A percentile compares a stretch with the other conserved stretches of the same genome.
Evolutionary conservation across 345 rosid genomes (phyloP).

Genomic region (Citrus trifoliata): DNA sequence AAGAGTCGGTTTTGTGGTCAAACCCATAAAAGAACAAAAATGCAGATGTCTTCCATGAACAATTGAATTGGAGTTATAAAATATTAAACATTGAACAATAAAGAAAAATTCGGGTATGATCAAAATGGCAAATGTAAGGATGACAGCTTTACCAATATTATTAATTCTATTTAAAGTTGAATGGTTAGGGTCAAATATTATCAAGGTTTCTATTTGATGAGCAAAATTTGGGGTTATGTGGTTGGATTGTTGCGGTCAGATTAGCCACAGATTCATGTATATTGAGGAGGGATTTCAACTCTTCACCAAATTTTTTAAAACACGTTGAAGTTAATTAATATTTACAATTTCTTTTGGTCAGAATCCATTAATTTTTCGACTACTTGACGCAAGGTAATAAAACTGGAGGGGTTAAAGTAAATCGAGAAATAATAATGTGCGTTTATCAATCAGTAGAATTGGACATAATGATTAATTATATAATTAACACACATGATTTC

Average conservation of each 20-base stretch:
- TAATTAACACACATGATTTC: no score
- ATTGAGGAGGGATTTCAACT: background rate
- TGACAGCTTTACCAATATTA: background rate
- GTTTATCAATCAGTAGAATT: background rate
- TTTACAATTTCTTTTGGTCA: background rate
- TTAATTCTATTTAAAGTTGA: background rate
- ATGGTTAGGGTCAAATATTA: slow-evolving; percentile 1
- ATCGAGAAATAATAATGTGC: background rate
- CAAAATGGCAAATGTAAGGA: background rate
- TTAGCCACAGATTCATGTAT: background rate
- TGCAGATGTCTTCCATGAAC: background rate
- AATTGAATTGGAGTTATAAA: background rate
- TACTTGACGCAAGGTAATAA: background rate
- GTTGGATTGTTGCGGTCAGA: background rate
- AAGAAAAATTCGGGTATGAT: background rate
- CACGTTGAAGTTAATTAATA: background rate
- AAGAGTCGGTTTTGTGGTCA: background rate
- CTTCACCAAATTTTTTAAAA: background rate
- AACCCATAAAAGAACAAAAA: background rate
- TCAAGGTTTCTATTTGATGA: background rate
- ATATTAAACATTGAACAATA: background rate
- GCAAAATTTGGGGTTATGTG: background rate
- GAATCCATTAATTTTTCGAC: background rate
- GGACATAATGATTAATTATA: background rate
- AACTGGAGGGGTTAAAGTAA: background rate